Base-by-base conservation (phyloP, 2,329 filamentous ascomycete species). In the Ceratocystis cacaofunesta region DNA sequence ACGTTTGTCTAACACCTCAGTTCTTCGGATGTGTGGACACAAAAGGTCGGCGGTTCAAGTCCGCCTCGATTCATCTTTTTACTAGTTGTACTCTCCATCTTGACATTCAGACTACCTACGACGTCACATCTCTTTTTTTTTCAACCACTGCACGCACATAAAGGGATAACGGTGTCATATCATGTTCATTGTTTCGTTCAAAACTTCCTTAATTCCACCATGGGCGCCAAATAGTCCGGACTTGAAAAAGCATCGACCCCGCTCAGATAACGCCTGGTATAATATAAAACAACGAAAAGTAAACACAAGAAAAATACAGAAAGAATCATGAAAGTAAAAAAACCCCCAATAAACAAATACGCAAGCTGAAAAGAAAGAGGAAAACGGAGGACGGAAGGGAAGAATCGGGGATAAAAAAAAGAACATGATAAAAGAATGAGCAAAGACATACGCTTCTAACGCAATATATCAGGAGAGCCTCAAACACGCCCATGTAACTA, bases 31-130 rank as follows among this genome's bases (percentile, higher is more conserved):
- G 8, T n/a, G 50, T 64, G 62, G 62, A 64, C 62, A 64, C 48
- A 64, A 64, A 64, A 57, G 48, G 62, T 64, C 62, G 62, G 62
- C 48, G 48, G 62, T 64, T 64, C 62, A 36, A 64, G 63, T 64
- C 52, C 63, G 63, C 63, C 63, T 64, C 63, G 36, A 52, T 58
- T 64, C 63, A 64, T 17, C 32, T n/a, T 32, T 63, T 52, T 57
- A 19, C n/a, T 10, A n/a, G 57, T 57, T 52, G 15, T 52, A 5
- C 19, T 46, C 55, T 2, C 7, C 12, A 52, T 52, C 19, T 52
- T 52, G 8, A 25, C 2, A 22, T 52, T 25, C 6, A 10, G 32
- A 36, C 32, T 3, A 36, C 32, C 8, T 36, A 36, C 8, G 32
- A 36, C 32, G 8, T 36, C 8, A 36, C 30, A 52, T 48, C 17